Conservation (phyloP, 202 grass and related monocot genomes). For the Hordeum pubiflorum region DNA sequence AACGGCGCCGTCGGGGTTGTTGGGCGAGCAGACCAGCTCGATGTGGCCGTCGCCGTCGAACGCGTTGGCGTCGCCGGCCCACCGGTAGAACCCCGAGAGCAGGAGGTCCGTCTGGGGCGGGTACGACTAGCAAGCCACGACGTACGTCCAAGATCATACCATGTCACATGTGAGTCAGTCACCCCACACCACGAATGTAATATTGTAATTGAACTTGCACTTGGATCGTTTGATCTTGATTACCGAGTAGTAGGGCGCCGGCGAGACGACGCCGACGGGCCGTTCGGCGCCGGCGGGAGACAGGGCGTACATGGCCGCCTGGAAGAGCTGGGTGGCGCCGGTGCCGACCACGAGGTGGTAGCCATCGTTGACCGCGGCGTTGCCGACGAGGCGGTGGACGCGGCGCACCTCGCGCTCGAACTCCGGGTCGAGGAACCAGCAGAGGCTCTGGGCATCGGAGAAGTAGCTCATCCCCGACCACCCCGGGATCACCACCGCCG, state of each 20-base stretch:
- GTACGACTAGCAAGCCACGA: neutral
- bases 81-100: conserved; percentile 38
- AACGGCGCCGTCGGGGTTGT: conserved; percentile 74
- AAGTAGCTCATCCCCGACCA: conserved; percentile 62
- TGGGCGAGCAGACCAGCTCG: conserved; percentile 81
- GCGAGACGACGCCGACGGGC: conserved; percentile 50
- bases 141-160: neutral
- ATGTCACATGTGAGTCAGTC: neutral
- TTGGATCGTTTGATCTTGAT: neutral
- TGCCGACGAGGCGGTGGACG: conserved; percentile 57
- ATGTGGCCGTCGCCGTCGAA: conserved; percentile 46
- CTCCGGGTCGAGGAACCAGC: conserved; percentile 66
- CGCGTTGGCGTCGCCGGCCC: conserved; percentile 49
- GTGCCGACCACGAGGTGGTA: conserved; percentile 60
- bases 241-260: conserved; percentile 73
- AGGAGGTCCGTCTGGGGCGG: conserved; percentile 22
- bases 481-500: conserved; percentile 34
- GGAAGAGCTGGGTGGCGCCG: conserved; percentile 76
- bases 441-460: conserved; percentile 39
- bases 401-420: conserved; percentile 49
- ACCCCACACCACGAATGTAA: neutral
- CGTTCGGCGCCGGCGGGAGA: neutral
- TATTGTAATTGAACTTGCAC: neutral
- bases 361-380: conserved; percentile 29
- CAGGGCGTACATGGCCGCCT: conserved; percentile 67